phyloP scores from a whole-genome alignment of 176 grass and related monocot genomes.

The Themeda triandra region DNA sequence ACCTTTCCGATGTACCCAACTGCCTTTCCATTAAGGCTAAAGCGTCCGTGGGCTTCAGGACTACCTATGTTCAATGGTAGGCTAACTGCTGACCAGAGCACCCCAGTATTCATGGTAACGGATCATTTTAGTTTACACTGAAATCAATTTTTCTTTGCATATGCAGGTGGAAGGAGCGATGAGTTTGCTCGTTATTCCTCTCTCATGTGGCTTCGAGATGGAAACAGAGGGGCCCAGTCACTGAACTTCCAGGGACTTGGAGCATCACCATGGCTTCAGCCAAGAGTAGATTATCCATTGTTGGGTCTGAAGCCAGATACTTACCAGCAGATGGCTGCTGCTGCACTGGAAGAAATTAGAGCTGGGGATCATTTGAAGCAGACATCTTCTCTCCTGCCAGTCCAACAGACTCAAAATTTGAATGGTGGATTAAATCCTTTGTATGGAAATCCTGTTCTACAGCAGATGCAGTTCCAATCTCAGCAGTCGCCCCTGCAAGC shows the following conservation, averaged over 20 bases:
- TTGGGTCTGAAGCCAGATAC: constrained; percentile 66
- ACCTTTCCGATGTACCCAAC: constrained; percentile 96
- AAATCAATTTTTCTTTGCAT: constrained; percentile 2
- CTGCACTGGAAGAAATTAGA: constrained; percentile 81
- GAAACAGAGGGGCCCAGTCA: constrained; percentile 54
- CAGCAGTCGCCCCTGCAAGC: constrained; percentile 56
- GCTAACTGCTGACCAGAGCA: constrained; percentile 19
- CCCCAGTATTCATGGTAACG: not conserved
- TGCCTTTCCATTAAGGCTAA: constrained; percentile 82
- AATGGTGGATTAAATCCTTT: constrained; percentile 50
- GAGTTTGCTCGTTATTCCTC: constrained; percentile 60
- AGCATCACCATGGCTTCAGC: constrained; percentile 66
- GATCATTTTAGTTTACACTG: not conserved
- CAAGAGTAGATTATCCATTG: constrained; percentile 49
- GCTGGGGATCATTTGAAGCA: constrained; percentile 66
- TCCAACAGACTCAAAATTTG: constrained; percentile 63
- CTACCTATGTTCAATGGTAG: constrained; percentile 56
- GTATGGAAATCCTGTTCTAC: constrained; percentile 62
- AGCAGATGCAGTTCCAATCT: constrained; percentile 71
- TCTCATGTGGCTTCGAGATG: constrained; percentile 78
- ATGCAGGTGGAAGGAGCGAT: constrained; percentile 67
- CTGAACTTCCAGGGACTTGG: constrained; percentile 88
- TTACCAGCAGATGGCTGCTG: constrained; percentile 88
- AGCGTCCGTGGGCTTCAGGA: constrained; percentile 83
- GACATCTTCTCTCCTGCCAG: constrained; percentile 45